phyloP scores from a whole-genome alignment of 2,329 filamentous ascomycete species.

The Ustilaginoidea virens region DNA sequence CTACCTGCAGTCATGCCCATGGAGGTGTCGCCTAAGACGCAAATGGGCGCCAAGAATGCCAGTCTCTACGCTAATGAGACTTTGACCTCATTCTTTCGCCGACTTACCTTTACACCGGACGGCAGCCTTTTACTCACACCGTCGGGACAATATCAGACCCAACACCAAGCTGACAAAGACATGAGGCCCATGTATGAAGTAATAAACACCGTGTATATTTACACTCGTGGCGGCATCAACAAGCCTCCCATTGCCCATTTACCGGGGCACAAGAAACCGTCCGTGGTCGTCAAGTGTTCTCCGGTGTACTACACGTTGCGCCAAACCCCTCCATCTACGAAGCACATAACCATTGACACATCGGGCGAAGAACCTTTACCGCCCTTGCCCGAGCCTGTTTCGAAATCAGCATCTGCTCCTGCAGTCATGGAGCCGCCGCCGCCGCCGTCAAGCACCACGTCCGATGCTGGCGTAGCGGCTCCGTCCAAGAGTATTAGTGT shows the following conservation, averaged over 20 bases:
- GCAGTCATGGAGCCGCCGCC: slow-evolving; percentile 76
- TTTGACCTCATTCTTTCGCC: slow-evolving; percentile 88
- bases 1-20: slow-evolving; percentile 90
- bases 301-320: slow-evolving; percentile 76
- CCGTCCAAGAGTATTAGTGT: slow-evolving; percentile 31
- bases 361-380: slow-evolving; percentile 73
- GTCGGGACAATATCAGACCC: slow-evolving; percentile 84
- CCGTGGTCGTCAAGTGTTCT: slow-evolving; percentile 88
- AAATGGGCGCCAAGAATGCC: slow-evolving; percentile 61
- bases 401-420: slow-evolving; percentile 38
- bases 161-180: slow-evolving; percentile 50
- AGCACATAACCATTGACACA: slow-evolving; percentile 89
- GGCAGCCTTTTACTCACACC: slow-evolving; percentile 88
- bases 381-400: slow-evolving; percentile 68
- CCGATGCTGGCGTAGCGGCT: slow-evolving; percentile 32
- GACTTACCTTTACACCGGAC: slow-evolving; percentile 87
- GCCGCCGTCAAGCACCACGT: slow-evolving; percentile 34
- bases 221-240: slow-evolving; percentile 89
- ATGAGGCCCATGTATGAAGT: slow-evolving; percentile 68
- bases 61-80: slow-evolving; percentile 95
- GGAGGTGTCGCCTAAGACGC: slow-evolving; percentile 73
- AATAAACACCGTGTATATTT: slow-evolving; percentile 96
- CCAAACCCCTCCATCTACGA: slow-evolving; percentile 51
- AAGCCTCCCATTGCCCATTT: slow-evolving; percentile 91
- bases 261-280: slow-evolving; percentile 95